Conservation (phyloP, 495 filamentous ascomycete genomes). For the Clavariopsis aquatica region DNA sequence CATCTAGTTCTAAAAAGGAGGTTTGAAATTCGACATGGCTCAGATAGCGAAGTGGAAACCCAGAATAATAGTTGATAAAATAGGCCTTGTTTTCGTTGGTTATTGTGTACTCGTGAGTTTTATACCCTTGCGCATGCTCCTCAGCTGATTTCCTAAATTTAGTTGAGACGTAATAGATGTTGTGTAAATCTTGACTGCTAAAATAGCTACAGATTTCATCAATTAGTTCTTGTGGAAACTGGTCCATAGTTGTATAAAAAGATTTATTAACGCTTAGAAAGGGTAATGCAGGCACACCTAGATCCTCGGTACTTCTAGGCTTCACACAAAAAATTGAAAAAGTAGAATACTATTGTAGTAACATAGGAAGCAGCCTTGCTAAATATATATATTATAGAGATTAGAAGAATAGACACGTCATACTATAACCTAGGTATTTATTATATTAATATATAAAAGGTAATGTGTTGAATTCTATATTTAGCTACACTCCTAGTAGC, state of each 20-base stretch:
- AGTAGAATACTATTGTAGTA: too few relatives aligned
- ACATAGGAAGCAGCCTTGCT: too few relatives aligned
- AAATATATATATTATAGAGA: too few relatives aligned
- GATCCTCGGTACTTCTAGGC: too few relatives aligned
- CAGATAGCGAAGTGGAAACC: slow-evolving; percentile 5
- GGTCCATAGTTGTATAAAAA: slow-evolving; percentile 6
- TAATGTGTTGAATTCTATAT: too few relatives aligned
- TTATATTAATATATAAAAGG: too few relatives aligned
- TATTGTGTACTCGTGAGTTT: neutral
- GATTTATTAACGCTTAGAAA: too few relatives aligned
- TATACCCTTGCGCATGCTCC: slow-evolving; percentile 4
- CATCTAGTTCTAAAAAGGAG: neutral
- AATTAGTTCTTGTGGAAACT: slow-evolving; percentile 10
- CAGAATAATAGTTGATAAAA: neutral
- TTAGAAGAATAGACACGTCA: too few relatives aligned
- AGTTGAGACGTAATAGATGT: neutral
- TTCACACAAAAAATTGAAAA: too few relatives aligned
- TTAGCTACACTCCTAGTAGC: too few relatives aligned
- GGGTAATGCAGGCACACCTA: too few relatives aligned
- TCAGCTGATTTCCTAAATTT: slow-evolving; percentile 6
- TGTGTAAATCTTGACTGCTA: neutral
- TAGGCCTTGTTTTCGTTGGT: neutral
- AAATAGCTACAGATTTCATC: slow-evolving; percentile 9
- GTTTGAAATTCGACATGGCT: neutral
- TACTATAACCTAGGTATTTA: too few relatives aligned